These are phyloP conservation scores for Aspergillus alliaceus DNA, from an alignment of 2,329 filamentous ascomycete genomes.

Conservation along the genomic window DNA sequence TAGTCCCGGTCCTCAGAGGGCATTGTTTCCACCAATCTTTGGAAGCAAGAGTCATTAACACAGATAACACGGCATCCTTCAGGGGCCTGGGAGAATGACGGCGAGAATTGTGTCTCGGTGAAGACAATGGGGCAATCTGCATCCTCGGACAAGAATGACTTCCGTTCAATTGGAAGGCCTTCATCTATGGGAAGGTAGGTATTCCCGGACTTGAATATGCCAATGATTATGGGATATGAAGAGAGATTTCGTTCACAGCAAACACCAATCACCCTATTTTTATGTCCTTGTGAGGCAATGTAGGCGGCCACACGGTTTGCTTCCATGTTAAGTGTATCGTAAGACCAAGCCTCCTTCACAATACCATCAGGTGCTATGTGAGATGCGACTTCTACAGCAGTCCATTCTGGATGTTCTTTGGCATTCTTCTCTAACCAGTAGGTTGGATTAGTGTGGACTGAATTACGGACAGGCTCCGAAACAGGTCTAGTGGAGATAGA, in stretches of 20 bases:
- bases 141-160: conserved; percentile 29
- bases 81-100: conserved; percentile 19
- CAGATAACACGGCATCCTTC: conserved; percentile 20
- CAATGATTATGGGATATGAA: conserved; percentile 31
- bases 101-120: conserved; percentile 21
- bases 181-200: conserved; percentile 37
- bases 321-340: conserved; percentile 20
- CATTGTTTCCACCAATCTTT: conserved; percentile 15
- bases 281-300: conserved; percentile 20
- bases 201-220: conserved; percentile 36
- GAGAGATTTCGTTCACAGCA: conserved; percentile 27
- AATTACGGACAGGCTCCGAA: conserved; percentile 18
- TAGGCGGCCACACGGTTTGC: conserved; percentile 27
- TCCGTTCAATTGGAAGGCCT: conserved; percentile 29
- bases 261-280: conserved; percentile 28
- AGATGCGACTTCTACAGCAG: conserved; percentile 30
- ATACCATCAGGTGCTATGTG: conserved; percentile 18
- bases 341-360: conserved; percentile 27
- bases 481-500: conserved; percentile 24
- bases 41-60: conserved; percentile 22
- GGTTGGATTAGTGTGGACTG: conserved; percentile 24
- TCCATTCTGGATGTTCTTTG: conserved; percentile 26
- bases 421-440: conserved; percentile 30
- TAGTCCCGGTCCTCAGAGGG: conserved; percentile 16
- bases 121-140: conserved; percentile 30